A percentile compares a stretch with the other conserved stretches of the same genome.
Conservation (phyloP, 2,329 filamentous ascomycete genomes). For the Xylaria sp. region DNA sequence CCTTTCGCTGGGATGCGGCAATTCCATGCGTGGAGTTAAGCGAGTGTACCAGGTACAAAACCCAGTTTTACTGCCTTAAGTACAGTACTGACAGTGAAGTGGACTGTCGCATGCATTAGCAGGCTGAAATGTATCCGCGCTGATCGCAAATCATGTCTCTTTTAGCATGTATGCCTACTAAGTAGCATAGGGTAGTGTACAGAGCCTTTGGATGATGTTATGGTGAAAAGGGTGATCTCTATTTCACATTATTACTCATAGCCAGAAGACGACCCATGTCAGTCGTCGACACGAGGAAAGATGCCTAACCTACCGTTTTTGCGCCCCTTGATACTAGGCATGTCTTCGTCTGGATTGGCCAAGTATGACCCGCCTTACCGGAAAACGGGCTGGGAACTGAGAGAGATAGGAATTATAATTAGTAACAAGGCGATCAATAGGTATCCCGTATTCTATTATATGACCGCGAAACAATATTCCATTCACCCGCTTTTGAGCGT, state of each 20-base stretch:
- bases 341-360: background rate
- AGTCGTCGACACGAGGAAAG: background rate
- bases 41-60: conserved; percentile 9
- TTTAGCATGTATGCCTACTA: background rate
- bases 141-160: conserved; percentile 7
- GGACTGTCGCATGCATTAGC: background rate
- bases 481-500: background rate
- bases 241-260: conserved; percentile 12
- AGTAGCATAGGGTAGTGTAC: background rate
- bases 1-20: conserved; percentile 24
- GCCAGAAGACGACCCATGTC: too few relatives aligned
- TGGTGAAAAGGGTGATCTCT: conserved; percentile 26
- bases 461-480: background rate
- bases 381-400: background rate
- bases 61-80: background rate
- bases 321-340: conserved; percentile 5
- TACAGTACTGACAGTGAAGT: background rate
- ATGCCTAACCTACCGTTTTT: conserved; percentile 2
- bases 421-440: conserved; percentile 15
- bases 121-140: conserved; percentile 5
- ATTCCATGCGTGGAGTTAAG: conserved; percentile 27
- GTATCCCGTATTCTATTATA: background rate
- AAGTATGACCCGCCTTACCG: conserved; percentile 3
- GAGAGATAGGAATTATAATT: conserved; percentile 19
- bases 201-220: background rate